These are phyloP conservation scores for Calonectria fujianensis DNA, from an alignment of 2,329 filamentous ascomycete species.

Conservation along the genomic window DNA sequence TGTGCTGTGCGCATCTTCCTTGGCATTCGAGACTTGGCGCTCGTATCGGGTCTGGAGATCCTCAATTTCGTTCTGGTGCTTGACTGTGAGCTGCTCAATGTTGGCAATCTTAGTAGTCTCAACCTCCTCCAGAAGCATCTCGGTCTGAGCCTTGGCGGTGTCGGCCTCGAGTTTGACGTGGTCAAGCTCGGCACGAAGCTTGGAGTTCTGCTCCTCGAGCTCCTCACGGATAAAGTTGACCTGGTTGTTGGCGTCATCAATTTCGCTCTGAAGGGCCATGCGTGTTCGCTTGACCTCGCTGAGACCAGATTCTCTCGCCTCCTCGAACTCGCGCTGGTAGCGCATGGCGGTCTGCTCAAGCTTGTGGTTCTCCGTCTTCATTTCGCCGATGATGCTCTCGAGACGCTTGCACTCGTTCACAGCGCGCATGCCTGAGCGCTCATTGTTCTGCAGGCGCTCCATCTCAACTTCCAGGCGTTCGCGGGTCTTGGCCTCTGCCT, in stretches of 20 bases:
- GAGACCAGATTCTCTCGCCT: constrained; percentile 86
- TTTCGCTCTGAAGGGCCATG: constrained; percentile 85
- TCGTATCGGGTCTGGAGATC: constrained; percentile 86
- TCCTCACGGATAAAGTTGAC: constrained; percentile 89
- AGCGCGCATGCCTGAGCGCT: constrained; percentile 79
- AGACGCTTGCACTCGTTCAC: constrained; percentile 78
- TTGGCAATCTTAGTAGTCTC: constrained; percentile 79
- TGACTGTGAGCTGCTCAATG: constrained; percentile 70
- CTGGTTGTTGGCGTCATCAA: constrained; percentile 89
- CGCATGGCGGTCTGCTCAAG: constrained; percentile 81
- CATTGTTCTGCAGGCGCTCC: constrained; percentile 78
- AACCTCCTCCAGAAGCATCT: constrained; percentile 89
- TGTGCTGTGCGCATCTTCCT: constrained; percentile 87
- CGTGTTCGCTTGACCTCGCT: constrained; percentile 88
- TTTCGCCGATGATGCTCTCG: constrained; percentile 72
- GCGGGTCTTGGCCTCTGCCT: constrained; percentile 82
- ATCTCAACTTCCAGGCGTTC: constrained; percentile 81
- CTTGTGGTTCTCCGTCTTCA: constrained; percentile 81
- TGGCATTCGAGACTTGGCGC: constrained; percentile 81
- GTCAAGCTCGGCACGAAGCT: constrained; percentile 84
- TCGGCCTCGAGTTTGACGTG: constrained; percentile 86
- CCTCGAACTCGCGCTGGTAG: constrained; percentile 88
- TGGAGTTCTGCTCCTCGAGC: constrained; percentile 85
- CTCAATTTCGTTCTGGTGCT: constrained; percentile 81
- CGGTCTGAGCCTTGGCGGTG: constrained; percentile 85